Percentiles rank a stretch among this genome's conserved stretches.
Evolutionary conservation across 352 stramenopile genomes (phyloP).

Genomic region (Phytophthora ohioensis): DNA sequence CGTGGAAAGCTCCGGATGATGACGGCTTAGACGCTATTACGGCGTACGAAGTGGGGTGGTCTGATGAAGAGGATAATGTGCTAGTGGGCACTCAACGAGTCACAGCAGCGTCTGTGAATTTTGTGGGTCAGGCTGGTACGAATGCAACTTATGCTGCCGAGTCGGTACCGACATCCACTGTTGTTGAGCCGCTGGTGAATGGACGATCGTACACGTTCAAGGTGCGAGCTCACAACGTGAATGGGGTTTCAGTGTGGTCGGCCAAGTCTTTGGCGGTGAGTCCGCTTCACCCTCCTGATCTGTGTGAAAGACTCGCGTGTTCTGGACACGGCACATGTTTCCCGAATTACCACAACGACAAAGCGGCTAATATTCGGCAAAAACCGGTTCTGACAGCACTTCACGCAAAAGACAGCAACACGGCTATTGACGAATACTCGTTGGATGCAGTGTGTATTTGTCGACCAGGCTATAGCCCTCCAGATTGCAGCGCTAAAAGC

Average conservation of each 20-base stretch:
- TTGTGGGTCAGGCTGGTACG: conserved; percentile 9
- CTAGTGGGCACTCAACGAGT: conserved; percentile 56
- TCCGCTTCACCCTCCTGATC: conserved; percentile 71
- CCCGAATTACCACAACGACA: conserved; percentile 57
- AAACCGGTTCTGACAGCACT: conserved; percentile 1
- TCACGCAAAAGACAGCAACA: conserved; percentile 14
- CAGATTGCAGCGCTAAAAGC: conserved; percentile 71
- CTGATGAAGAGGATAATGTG: conserved; percentile 56
- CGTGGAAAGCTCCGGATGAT: conserved; percentile 70
- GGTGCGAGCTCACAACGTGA: conserved; percentile 68
- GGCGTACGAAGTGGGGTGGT: conserved; percentile 71
- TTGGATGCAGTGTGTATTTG: conserved; percentile 66
- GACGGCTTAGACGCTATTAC: conserved; percentile 68
- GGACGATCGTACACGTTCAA: conserved; percentile 78
- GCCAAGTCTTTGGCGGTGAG: conserved; percentile 78
- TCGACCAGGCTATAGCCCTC: conserved; percentile 62
- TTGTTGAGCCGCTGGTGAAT: conserved; percentile 63
- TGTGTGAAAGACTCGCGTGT: conserved; percentile 70
- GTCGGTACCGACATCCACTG: conserved; percentile 46
- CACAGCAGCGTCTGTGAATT: conserved; percentile 31
- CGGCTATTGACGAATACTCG: conserved; percentile 34
- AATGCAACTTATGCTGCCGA: conserved; percentile 12
- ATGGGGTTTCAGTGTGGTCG: conserved; percentile 75
- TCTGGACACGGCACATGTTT: conserved; percentile 77
- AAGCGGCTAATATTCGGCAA: not conserved